phyloP scores from a whole-genome alignment of 139 green algal species.

The Coccomyxa sp. region DNA sequence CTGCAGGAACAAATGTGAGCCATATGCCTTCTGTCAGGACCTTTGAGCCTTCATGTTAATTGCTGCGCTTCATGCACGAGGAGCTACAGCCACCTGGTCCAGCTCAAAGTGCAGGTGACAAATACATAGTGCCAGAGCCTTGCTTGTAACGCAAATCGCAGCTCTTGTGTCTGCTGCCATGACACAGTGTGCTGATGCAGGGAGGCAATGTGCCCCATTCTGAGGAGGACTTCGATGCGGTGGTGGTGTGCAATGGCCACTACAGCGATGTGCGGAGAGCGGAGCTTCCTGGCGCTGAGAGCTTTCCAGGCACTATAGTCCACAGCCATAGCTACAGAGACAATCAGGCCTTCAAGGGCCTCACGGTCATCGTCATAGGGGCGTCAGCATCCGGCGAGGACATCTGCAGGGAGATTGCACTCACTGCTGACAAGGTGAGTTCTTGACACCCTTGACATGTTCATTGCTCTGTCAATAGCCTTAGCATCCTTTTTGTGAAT shows the following conservation, averaged over 20 bases:
- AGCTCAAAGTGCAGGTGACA: neutral
- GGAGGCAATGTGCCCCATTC: neutral
- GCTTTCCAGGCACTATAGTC: conserved; percentile 34
- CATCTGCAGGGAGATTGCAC: conserved; percentile 53
- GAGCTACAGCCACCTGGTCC: too few species aligned
- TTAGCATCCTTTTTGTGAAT: too few species aligned
- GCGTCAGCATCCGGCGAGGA: conserved; percentile 53
- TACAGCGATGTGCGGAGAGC: conserved; percentile 48
- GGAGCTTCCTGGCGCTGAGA: conserved; percentile 14
- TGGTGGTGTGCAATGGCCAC: conserved; percentile 73
- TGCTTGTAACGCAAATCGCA: too few species aligned
- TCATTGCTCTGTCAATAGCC: too few species aligned
- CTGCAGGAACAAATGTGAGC: too few species aligned
- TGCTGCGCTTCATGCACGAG: too few species aligned
- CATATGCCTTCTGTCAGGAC: too few species aligned
- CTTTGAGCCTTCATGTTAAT: too few species aligned
- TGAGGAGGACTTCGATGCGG: conserved; percentile 54
- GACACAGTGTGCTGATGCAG: too few species aligned
- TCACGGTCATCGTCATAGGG: conserved; percentile 68
- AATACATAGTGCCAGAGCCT: neutral
- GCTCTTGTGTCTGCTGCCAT: too few species aligned
- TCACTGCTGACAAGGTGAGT: conserved; percentile 15
- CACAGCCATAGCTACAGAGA: conserved; percentile 52
- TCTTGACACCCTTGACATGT: neutral
- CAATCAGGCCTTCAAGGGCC: conserved; percentile 34